These are phyloP conservation scores for Chlorociboria aeruginascens DNA, from an alignment of 495 filamentous ascomycete genomes.

Conservation along the genomic window DNA sequence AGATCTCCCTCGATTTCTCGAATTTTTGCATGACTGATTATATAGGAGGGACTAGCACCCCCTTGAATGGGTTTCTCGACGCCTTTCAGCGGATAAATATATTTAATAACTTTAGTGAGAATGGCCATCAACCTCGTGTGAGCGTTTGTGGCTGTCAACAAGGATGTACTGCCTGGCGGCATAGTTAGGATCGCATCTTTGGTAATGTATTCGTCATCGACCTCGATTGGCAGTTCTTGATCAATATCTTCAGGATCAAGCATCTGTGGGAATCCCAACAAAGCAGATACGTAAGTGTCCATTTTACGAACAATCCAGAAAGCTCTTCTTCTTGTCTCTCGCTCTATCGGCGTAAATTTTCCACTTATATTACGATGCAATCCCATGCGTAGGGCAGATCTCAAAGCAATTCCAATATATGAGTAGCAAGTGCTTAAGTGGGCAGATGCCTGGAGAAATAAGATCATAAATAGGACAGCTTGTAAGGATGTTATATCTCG, in stretches of 20 bases:
- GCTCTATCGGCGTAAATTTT: conserved; percentile 74
- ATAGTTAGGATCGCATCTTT: conserved; percentile 58
- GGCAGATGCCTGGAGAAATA: conserved; percentile 84
- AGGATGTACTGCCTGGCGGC: conserved; percentile 60
- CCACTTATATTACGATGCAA: conserved; percentile 67
- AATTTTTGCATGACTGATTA: conserved; percentile 79
- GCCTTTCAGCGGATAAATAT: conserved; percentile 81
- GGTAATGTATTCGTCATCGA: conserved; percentile 91
- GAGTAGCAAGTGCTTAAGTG: conserved; percentile 90
- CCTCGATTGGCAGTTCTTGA: conserved; percentile 69
- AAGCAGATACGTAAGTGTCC: conserved; percentile 85
- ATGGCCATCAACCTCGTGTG: conserved; percentile 70
- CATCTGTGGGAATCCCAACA: conserved; percentile 76
- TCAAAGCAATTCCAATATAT: conserved; percentile 80
- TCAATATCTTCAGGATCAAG: conserved; percentile 85
- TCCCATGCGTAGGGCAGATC: conserved; percentile 76
- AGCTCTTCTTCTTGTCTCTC: conserved; percentile 69
- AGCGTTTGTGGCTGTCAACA: conserved; percentile 73
- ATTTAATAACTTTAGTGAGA: conserved; percentile 72
- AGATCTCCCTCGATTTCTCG: conserved; percentile 84
- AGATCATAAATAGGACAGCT: conserved; percentile 80
- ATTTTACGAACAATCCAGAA: conserved; percentile 90
- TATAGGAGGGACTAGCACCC: conserved; percentile 42
- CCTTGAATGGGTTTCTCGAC: conserved; percentile 43
- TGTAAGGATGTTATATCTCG: conserved; percentile 78